Evolutionary conservation across 768 basidiomycete genomes (phyloP), one percentile per base, ranked within the genome.

Genomic region (Galerina marginata): DNA sequence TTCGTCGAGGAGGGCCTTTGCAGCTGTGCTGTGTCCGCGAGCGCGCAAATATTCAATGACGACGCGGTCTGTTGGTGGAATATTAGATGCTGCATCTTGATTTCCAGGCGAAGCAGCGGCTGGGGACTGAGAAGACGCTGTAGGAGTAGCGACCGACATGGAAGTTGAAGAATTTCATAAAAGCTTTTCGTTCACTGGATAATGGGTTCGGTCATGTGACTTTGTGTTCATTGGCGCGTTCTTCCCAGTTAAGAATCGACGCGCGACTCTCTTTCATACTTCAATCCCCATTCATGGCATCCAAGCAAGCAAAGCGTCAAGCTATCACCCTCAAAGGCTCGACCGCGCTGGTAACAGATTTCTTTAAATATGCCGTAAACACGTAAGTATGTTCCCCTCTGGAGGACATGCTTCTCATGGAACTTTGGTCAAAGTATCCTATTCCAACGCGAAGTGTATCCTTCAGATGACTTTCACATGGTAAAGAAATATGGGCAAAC

Each of bases 331-430:
- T 99, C 75, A 97, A 98, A 70, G 97, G 97, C 2, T 96, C 95
- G 0, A 94, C 95, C 2, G 83, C 87, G 42, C 83, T 98, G 16
- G 96, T 99, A 58, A 96, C 95, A 0, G 97, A 99, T 69, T 99
- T 99, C 83, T 99, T 99, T 83, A 98, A 98, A 79, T 99, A 95
- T 75, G 92, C 93, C n/a, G 94, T 95, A 66, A 97, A 97, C 80
- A 95, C 91, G 95, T 95, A 69, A 65, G 92, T 81, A 43, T 54
- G 16, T 6, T 43, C 29, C 20, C 59, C 25, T 51, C 40, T 39
- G 38, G 47, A 43, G 54, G 39, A 47, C 15, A 23, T 61, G 51
- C 55, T 65, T 45, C 65, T 65, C 59, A 59, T 53, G 46, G 9
- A 43, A 45, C 15, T 45, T 25, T 50, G 45, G 7, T 33, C 29